Conservation (phyloP, 208 protist species). For the Wallacemonas sp. region DNA sequence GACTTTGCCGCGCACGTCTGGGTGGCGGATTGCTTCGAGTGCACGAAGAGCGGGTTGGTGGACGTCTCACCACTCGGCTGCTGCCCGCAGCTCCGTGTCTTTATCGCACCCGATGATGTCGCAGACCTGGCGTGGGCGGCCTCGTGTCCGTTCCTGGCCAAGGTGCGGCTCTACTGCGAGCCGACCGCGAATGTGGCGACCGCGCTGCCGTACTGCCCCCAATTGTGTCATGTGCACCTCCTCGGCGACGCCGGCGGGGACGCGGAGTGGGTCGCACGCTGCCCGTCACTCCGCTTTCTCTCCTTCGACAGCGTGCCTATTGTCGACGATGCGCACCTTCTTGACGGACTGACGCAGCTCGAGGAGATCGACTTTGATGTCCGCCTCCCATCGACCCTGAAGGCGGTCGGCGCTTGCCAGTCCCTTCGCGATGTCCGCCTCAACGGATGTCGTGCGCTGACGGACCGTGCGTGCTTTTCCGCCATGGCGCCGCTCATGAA, state of each 20-base stretch:
- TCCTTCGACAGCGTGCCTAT: constrained; percentile 8
- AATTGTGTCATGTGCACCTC: constrained; percentile 3
- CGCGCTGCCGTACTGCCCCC: neutral
- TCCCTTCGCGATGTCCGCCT: neutral
- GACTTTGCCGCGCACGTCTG: constrained; percentile 3
- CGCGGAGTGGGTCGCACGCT: neutral
- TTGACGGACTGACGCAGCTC: neutral
- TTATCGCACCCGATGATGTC: constrained; percentile 9
- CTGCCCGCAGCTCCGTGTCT: neutral
- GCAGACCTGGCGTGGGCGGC: neutral
- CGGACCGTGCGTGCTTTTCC: neutral
- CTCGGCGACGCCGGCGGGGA: constrained; percentile 1
- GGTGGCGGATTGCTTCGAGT: constrained; percentile 4
- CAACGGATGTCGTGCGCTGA: neutral
- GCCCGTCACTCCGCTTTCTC: neutral
- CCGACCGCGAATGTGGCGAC: neutral
- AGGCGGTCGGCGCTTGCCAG: neutral
- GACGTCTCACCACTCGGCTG: neutral
- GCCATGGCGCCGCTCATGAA: neutral
- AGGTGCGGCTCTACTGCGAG: constrained; percentile 2
- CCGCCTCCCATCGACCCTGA: neutral
- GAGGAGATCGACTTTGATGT: constrained; percentile 4
- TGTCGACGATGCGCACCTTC: neutral
- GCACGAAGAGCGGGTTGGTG: neutral
- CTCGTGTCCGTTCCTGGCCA: neutral